A percentile compares a stretch with the other conserved stretches of the same genome.
Evolutionary conservation across 805 yeast species (phyloP).

Genomic region (Candida suzukii): DNA sequence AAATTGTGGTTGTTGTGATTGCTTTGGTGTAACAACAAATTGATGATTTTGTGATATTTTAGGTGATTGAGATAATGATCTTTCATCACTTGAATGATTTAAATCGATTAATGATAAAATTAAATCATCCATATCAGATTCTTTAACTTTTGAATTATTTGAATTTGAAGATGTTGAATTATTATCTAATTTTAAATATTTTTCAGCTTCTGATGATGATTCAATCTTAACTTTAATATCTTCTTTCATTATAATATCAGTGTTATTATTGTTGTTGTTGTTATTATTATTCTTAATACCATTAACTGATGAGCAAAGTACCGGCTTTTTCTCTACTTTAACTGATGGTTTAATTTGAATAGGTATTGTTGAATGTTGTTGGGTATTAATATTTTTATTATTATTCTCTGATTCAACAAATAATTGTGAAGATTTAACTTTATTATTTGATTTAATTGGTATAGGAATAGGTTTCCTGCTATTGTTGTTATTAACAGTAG

Average conservation of each 20-base stretch:
- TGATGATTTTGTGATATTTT: background rate
- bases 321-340: no score
- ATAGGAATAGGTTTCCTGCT: background rate
- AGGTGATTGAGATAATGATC: constrained; percentile 9
- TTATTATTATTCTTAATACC: background rate
- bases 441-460: no score
- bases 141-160: constrained; percentile 17
- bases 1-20: constrained; percentile 1
- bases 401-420: no score
- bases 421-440: no score
- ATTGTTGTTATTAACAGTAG: constrained; percentile 3
- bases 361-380: no score
- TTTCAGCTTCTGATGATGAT: no score
- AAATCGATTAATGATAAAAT: constrained; percentile 27
- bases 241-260: background rate
- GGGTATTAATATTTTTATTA: no score
- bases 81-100: constrained; percentile 16
- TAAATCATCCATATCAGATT: constrained; percentile 28
- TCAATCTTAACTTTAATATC: no score
- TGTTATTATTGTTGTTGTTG: background rate
- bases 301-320: no score
- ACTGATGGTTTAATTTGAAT: no score
- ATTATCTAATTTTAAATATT: no score
- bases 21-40: background rate
- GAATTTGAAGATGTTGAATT: constrained; percentile 1